Conservation (phyloP, 495 filamentous ascomycete species). For the Aspergillus mulundensis region DNA sequence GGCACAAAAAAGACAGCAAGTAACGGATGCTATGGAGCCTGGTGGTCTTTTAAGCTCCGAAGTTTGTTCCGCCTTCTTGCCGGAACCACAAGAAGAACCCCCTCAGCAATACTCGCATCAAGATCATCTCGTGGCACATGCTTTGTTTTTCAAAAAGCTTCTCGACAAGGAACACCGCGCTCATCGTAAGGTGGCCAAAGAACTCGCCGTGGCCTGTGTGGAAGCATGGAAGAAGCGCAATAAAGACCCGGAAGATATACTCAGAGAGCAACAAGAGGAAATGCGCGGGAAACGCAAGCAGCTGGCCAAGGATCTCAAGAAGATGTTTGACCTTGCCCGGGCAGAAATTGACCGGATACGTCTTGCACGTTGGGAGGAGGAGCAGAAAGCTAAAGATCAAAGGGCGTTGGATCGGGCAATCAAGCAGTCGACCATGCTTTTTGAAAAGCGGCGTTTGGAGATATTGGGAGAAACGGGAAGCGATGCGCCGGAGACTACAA, state of each 20-base stretch:
- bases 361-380: constrained; percentile 74
- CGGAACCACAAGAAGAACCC: constrained; percentile 69
- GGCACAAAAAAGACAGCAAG: constrained; percentile 47
- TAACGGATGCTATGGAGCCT: constrained; percentile 66
- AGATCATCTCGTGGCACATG: constrained; percentile 80
- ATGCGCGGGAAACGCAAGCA: constrained; percentile 60
- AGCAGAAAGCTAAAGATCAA: constrained; percentile 76
- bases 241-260: constrained; percentile 43
- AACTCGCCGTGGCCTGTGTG: constrained; percentile 44
- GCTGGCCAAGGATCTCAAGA: constrained; percentile 63
- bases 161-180: constrained; percentile 71
- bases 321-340: constrained; percentile 75
- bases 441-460: constrained; percentile 52
- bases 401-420: constrained; percentile 80
- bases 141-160: constrained; percentile 71
- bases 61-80: constrained; percentile 69
- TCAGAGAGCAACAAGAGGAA: constrained; percentile 46
- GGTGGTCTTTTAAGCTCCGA: constrained; percentile 71
- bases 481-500: constrained; percentile 41
- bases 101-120: constrained; percentile 75
- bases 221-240: constrained; percentile 45
- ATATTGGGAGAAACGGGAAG: constrained; percentile 42
- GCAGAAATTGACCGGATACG: constrained; percentile 70
- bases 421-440: constrained; percentile 58
- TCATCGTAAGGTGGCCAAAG: constrained; percentile 52